Base-by-base conservation (phyloP, 202 grass and related monocot genomes). In the Dendrocalamus latiflorus region DNA sequence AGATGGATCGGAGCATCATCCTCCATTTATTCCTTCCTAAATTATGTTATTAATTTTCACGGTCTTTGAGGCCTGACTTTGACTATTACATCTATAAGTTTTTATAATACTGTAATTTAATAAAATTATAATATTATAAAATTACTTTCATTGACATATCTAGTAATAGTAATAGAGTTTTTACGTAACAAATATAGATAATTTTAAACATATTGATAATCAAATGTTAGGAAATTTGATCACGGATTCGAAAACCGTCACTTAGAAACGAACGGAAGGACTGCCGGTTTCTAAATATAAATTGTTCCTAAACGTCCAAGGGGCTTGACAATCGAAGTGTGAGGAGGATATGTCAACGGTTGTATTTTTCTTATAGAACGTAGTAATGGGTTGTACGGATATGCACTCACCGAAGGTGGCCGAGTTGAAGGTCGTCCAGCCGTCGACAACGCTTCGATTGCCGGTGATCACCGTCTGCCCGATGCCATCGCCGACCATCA, bases 401-500 rank as follows among this genome's bases (percentile, higher is more conserved):
- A 41, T 41, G 38, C 24, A 56, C 84, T 12, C 77, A 97, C 94
- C 94, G 6, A 93, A 94, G 48, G 94, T 97, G 21, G 94, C 88
- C 0, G 89, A 94, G 65, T 87, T 69, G 82, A 94, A 98, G 54
- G 95, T 98, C 7, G 95, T 98, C 90, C 90, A 94, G 60, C 92
- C 95, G 55, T 98, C 92, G 37, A 78, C 68, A 70, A 93, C 78
- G 37, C 84, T 98, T 39, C 89, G 84, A 54, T 90, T 93, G 9
- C 88, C 90, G 16, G 95, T 91, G 76, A 98, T 88, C 5, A 98
- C 82, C 17, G 95, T 94, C 20, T 86, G 86, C 17, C 89, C 89
- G 61, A 97, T 88, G 69, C 95, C 95, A 5, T 94, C 86, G 7
- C 95, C 95, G 4, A 98, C 44, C 86, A 94, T 94, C 95, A 98